A percentile compares a stretch with the other conserved stretches of the same genome.
These are phyloP conservation scores for Eutypella sp. DNA, from an alignment of 2,329 filamentous ascomycete species.

Conservation along the genomic window DNA sequence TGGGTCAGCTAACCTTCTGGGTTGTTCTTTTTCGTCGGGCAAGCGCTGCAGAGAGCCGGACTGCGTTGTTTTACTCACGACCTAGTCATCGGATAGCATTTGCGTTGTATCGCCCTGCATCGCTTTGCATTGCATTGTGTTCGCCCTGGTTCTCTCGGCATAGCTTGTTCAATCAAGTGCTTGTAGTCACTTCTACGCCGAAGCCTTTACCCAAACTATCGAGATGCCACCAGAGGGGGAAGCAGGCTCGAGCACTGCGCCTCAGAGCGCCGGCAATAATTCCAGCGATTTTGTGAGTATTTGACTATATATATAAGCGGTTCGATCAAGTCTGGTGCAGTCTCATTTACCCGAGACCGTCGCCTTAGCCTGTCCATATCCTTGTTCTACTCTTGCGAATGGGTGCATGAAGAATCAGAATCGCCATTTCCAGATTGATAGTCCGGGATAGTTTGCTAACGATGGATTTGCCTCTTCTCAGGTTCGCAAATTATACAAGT, in stretches of 20 bases:
- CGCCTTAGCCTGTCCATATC: conserved; percentile 4
- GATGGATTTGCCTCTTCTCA: conserved; percentile 32
- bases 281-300: conserved; percentile 90
- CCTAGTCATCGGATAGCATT: too few relatives aligned
- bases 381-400: conserved; percentile 14
- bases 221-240: conserved; percentile 34
- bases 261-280: conserved; percentile 58
- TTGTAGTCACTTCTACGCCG: too few relatives aligned
- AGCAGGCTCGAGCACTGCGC: conserved; percentile 27
- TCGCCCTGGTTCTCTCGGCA: too few relatives aligned
- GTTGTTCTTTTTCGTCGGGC: too few relatives aligned
- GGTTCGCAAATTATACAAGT: conserved; percentile 99
- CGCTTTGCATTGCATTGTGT: too few relatives aligned
- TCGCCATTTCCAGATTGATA: conserved; percentile 8
- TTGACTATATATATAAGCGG: neutral
- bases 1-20: too few relatives aligned
- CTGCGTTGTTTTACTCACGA: too few relatives aligned
- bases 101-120: too few relatives aligned
- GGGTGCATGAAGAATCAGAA: conserved; percentile 16
- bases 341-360: conserved; percentile 2
- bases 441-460: conserved; percentile 21
- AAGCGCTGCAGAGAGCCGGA: too few relatives aligned
- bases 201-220: neutral
- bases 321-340: conserved; percentile 8
- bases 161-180: too few relatives aligned